Base-by-base conservation (phyloP, 768 basidiomycete species). In the Sporobolomyces phaffii region DNA sequence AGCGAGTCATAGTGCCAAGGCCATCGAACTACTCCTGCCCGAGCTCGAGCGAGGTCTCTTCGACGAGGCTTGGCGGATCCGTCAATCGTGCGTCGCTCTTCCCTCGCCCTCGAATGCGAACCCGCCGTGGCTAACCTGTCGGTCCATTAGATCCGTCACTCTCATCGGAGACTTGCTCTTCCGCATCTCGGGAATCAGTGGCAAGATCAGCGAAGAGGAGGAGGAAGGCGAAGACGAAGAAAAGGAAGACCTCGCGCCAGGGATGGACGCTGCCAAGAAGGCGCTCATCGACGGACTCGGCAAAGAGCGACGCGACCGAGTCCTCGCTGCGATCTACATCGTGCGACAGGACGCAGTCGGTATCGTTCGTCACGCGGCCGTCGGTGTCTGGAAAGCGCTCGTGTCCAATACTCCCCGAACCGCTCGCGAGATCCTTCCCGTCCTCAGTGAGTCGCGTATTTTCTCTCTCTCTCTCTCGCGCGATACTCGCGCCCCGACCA, bases 381-480 rank as follows among this genome's bases (percentile, higher is more conserved):
- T 94, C 49, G 91, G 91, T 63, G 96, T 98, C 70, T 99, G 96
- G 96, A 98, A 98, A 79, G 94, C 91, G 6, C 81, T 98, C 69
- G 93, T 99, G 14, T 85, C 91, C 77, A 98, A 94, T 73, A 94
- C 91, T 0, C 92, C 91, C 8, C 82, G 87, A 49, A 94, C 91
- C 70, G 90, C 88, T 24, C 87, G 92, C 67, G 94, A 98, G 77
- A 88, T 98, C 65, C 81, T 99, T 47, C 86, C 89, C 3, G 86
- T 91, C 62, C 83, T 99, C 72, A 82, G 94, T 48, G 79, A 80
- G 73, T 58, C 50, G n/a, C n/a, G n/a, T n/a, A n/a, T n/a, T n/a
- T n/a, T n/a, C n/a, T n/a, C 31, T 29, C 9, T 22, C 47, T 8
- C 29, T 48, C 26, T 2, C 9, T 14, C 11, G n/a, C 40, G 7